These are phyloP conservation scores for Pythium dissimile DNA, from an alignment of 352 stramenopile genomes.

Conservation along the genomic window DNA sequence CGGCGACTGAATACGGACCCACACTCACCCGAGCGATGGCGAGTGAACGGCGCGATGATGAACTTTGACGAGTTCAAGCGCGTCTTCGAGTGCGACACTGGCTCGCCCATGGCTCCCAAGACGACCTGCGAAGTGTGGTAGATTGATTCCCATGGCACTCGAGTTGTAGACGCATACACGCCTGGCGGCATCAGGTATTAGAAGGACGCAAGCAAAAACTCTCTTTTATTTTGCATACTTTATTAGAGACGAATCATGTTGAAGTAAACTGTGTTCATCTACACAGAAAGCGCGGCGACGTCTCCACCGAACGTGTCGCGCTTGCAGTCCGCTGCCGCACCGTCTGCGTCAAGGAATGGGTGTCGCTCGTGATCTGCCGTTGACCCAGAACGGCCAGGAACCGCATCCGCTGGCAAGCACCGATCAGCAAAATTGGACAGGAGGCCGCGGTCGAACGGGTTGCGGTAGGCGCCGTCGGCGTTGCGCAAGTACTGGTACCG, in stretches of 20 bases:
- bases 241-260: too few relatives aligned
- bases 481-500: conserved; percentile 53
- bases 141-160: background rate
- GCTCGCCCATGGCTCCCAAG: conserved; percentile 63
- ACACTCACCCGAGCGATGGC: conserved; percentile 67
- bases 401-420: conserved; percentile 27
- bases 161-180: too few relatives aligned
- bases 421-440: conserved; percentile 42
- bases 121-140: conserved; percentile 79
- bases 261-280: background rate
- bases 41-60: conserved; percentile 74
- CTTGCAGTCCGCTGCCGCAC: conserved; percentile 10
- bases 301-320: conserved; percentile 8
- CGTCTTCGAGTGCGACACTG: conserved; percentile 51
- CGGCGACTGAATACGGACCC: conserved; percentile 51
- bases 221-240: too few relatives aligned
- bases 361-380: background rate
- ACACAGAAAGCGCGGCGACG: conserved; percentile 15
- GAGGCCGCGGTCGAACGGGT: conserved; percentile 47
- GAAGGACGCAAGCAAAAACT: too few relatives aligned
- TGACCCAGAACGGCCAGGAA: background rate
- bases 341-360: conserved; percentile 6
- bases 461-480: conserved; percentile 25
- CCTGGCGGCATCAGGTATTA: too few relatives aligned
- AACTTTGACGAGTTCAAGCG: conserved; percentile 70